Evolutionary conservation across 805 yeast genomes (phyloP), one percentile per base, ranked within the genome.

Genomic region (Metschnikowia amazonensis): DNA sequence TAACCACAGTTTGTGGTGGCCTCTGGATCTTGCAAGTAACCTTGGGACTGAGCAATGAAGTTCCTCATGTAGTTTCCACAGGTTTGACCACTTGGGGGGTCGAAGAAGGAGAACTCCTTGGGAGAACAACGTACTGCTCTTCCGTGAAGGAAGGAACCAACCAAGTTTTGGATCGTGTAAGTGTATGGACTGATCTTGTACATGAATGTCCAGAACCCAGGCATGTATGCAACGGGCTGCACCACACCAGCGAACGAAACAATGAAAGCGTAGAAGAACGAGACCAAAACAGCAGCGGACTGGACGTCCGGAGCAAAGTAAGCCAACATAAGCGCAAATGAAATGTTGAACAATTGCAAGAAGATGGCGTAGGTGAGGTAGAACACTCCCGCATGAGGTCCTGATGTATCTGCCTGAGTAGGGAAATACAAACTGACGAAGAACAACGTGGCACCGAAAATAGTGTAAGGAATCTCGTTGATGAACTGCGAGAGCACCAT

Each of bases 261-360:
- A 56, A 77, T 63, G 60, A 84, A 76, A 29, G 83, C 68, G 60
- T 79, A 75, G 49, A 78, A 63, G 52, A 84, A 63, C 36, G 84
- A 74, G 43, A 75, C 66, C 37, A 84, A 63, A 44, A 81, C 81
- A 39, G 80, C 77, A 13, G 89, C 89, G 20, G 87, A 72, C 39
- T 83, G 81, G 39, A 84, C 74, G 60, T 84, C 81, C 16, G 85
- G 86, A 11, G 86, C 69, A 54, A 79, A 69, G 55, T 81, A 81
- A 29, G 81, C 64, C 50, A 76, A 61, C 62, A 69, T 56, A 51
- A 79, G 64, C 31, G 71, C 84, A 48, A 83, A 74, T 0, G 82
- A 65, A 20, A 51, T 41, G 44, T 46, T 51, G 50, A 46, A 53
- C 16, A 49, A 14, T 59, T 76, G 80, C 73, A 77, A 80, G 44